Base-by-base conservation (phyloP, 225 moss, liverwort and hornwort species). In the Antitrichia curtipendula region DNA sequence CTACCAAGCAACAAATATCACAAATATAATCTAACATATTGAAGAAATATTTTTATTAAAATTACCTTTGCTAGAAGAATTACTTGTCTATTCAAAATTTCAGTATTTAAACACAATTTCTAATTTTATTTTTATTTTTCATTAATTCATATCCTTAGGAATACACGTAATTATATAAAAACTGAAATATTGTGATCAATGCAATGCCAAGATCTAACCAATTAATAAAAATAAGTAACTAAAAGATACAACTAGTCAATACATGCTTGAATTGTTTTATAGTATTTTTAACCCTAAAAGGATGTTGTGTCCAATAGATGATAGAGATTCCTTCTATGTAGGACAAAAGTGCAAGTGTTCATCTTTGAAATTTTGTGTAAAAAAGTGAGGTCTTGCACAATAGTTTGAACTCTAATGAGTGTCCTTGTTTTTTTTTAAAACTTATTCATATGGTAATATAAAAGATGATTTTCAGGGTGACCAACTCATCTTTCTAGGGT, bases 401-500 rank as follows among this genome's bases (percentile, higher is more conserved):
- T 17, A 72, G 28, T 72, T 45, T 17, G 72, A 45, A 9, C 16
- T 72, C 10, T 72, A 6, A 10, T 72, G 0, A 45, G 8, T 40
- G 2, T 40, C 40, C 2, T 21, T 40, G 27, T 28, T 72, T 38
- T n/a, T 27, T 28, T 16, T 16, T 6, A 16, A 2, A 27, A 71
- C 1, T 43, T 1, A 43, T 71, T 43, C 8, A 16, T 2, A 27
- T 15, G 10, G 6, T 45, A 72, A 3, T 6, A 9, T 9, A 71
- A 71, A 43, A 71, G 16, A 71, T 43, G 27, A 43, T 16, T 27
- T 71, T 8, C 0, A 9, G 0, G 1, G 1, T 5, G 2, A 16
- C 17, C 16, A 45, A 71, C 3, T 71, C 2, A 3, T 17, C 16
- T 5, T 71, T 15, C 0, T 10, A 1, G 3, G 6, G 4, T 12